A percentile compares a stretch with the other conserved stretches of the same genome.
Conservation (phyloP, 106 monocot genomes). For the Triglochin maritima region DNA sequence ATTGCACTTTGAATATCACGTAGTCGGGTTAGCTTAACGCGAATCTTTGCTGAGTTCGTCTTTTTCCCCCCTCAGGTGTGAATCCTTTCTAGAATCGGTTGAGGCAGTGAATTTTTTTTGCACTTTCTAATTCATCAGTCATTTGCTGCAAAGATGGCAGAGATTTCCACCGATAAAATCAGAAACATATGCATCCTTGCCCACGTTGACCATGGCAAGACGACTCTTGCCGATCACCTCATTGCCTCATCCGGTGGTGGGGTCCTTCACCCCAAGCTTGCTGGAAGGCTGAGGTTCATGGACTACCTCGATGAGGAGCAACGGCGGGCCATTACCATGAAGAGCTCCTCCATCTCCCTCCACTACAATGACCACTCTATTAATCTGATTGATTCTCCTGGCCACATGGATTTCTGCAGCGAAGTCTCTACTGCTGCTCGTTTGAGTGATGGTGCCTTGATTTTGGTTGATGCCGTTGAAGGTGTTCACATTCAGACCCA, state of each 20-base stretch:
- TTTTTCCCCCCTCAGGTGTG: too few relatives aligned
- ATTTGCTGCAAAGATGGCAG: background rate
- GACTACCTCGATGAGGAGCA: slow-evolving; percentile 94
- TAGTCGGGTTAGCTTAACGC: too few relatives aligned
- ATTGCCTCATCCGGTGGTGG: slow-evolving; percentile 78
- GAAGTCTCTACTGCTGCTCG: slow-evolving; percentile 94
- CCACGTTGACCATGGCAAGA: slow-evolving; percentile 96
- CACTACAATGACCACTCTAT: slow-evolving; percentile 36
- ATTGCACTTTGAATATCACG: too few relatives aligned
- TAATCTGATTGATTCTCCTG: slow-evolving; percentile 94
- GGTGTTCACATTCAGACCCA: slow-evolving; percentile 98
- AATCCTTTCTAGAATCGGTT: too few relatives aligned
- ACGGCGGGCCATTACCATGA: slow-evolving; percentile 92
- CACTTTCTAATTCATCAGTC: too few relatives aligned
- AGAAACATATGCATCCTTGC: slow-evolving; percentile 98
- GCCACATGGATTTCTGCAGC: slow-evolving; percentile 96
- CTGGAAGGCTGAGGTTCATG: slow-evolving; percentile 72
- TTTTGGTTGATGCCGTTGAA: slow-evolving; percentile 88
- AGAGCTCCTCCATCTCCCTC: slow-evolving; percentile 68
- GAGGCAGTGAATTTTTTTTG: too few relatives aligned
- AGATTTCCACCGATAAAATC: slow-evolving; percentile 15
- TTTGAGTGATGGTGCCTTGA: slow-evolving; percentile 66
- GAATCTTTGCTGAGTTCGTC: too few relatives aligned
- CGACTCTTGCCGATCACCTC: slow-evolving; percentile 89
- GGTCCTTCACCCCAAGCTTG: slow-evolving; percentile 74